These are phyloP conservation scores for Ceratobasidium sp. DNA, from an alignment of 1,284 basidiomycete species.

Conservation along the genomic window DNA sequence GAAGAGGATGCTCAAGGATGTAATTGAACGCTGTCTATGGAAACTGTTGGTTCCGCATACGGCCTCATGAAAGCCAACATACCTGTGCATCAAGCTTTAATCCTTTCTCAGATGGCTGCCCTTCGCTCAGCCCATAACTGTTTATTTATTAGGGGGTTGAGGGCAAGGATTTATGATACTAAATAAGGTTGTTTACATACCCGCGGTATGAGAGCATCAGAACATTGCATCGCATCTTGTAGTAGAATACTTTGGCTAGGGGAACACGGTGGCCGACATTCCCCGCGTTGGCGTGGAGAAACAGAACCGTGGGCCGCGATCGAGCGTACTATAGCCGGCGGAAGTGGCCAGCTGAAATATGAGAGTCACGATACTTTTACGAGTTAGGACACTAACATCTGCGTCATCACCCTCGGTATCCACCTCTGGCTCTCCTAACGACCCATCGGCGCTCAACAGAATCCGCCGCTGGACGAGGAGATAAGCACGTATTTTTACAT, in stretches of 20 bases:
- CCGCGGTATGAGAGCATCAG: slow-evolving; percentile 89
- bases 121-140: slow-evolving; percentile 48
- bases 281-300: slow-evolving; percentile 92
- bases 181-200: slow-evolving; percentile 51
- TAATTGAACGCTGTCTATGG: slow-evolving; percentile 82
- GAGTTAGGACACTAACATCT: slow-evolving; percentile 49
- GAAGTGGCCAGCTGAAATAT: background rate
- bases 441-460: slow-evolving; percentile 40
- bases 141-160: background rate
- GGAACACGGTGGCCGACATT: slow-evolving; percentile 86
- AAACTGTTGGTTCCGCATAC: slow-evolving; percentile 60
- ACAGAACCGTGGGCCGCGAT: slow-evolving; percentile 79
- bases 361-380: slow-evolving; percentile 10
- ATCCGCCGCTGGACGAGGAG: slow-evolving; percentile 57
- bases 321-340: slow-evolving; percentile 60
- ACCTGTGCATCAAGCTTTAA: slow-evolving; percentile 46
- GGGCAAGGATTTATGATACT: background rate
- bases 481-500: slow-evolving; percentile 65
- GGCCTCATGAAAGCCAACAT: slow-evolving; percentile 41
- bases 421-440: slow-evolving; percentile 43
- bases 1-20: slow-evolving; percentile 68
- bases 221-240: slow-evolving; percentile 86
- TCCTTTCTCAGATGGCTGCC: slow-evolving; percentile 53
- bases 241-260: slow-evolving; percentile 83
- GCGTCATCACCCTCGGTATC: slow-evolving; percentile 49